These are phyloP conservation scores for Polychytrium aggregatum DNA, from an alignment of 192 early-diverging fungal species.

Conservation along the genomic window DNA sequence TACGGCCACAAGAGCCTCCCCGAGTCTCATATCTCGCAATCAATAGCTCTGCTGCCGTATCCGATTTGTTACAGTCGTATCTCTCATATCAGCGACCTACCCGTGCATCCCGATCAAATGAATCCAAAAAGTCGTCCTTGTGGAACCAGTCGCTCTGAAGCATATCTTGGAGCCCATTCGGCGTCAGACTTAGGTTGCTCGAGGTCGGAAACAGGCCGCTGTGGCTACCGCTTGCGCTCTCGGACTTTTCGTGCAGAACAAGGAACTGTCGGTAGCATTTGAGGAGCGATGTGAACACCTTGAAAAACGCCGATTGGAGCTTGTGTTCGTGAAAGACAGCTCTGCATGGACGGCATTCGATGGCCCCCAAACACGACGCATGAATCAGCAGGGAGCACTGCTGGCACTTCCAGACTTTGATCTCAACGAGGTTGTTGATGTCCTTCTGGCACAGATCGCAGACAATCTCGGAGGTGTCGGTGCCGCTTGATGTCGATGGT, in stretches of 20 bases:
- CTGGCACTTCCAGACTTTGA: too few species aligned
- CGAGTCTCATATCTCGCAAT: neutral
- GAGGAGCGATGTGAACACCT: conserved; percentile 65
- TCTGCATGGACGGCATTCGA: conserved; percentile 38
- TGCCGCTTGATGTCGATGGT: neutral
- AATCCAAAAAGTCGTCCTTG: conserved; percentile 48
- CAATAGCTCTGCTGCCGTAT: too few species aligned
- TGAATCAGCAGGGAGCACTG: conserved; percentile 43
- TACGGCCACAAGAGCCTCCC: neutral
- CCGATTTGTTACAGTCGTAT: too few species aligned
- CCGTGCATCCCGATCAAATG: conserved; percentile 38
- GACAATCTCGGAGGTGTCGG: too few species aligned
- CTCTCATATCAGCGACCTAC: too few species aligned
- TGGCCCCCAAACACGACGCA: conserved; percentile 21
- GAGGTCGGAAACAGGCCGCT: too few species aligned
- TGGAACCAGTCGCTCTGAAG: conserved; percentile 40
- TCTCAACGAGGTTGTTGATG: neutral
- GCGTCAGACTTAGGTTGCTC: too few species aligned
- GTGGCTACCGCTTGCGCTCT: too few species aligned
- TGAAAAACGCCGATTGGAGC: conserved; percentile 53
- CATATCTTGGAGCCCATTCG: conserved; percentile 11
- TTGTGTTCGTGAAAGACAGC: conserved; percentile 56
- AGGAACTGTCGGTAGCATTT: conserved; percentile 57
- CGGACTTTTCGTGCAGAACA: conserved; percentile 18
- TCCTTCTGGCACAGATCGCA: neutral